These are phyloP conservation scores for Leucogyrophana mollusca DNA, from an alignment of 768 basidiomycete species.

Conservation along the genomic window DNA sequence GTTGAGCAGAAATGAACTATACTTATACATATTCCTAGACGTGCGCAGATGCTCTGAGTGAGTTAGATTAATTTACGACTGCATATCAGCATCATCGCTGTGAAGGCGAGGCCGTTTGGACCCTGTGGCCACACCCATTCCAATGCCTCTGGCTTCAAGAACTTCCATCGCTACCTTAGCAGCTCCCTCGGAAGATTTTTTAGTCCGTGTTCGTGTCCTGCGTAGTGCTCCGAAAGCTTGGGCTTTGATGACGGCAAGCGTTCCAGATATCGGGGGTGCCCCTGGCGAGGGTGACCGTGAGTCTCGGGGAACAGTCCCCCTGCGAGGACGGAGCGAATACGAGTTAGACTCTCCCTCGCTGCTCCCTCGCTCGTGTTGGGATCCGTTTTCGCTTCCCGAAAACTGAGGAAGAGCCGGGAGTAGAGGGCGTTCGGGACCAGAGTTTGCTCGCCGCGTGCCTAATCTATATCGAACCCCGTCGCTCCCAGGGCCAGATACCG, in stretches of 20 bases:
- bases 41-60: conserved; percentile 13
- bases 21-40: conserved; percentile 24
- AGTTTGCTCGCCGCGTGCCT: conserved; percentile 45
- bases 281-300: conserved; percentile 48
- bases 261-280: conserved; percentile 62
- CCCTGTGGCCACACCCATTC: conserved; percentile 41
- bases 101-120: conserved; percentile 47
- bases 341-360: conserved; percentile 53
- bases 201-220: conserved; percentile 71
- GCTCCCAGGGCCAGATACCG: conserved; percentile 46
- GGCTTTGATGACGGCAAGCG: conserved; percentile 87
- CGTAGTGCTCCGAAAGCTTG: conserved; percentile 86
- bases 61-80: conserved; percentile 23
- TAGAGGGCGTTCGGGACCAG: conserved; percentile 47
- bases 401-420: conserved; percentile 48
- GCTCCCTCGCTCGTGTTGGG: conserved; percentile 52
- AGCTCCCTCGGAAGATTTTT: conserved; percentile 68
- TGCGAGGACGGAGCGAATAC: conserved; percentile 44
- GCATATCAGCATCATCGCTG: conserved; percentile 49
- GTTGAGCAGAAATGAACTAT: conserved; percentile 24
- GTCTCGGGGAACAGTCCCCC: conserved; percentile 41
- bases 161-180: conserved; percentile 78
- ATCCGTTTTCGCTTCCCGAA: conserved; percentile 49
- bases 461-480: conserved; percentile 65
- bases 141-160: conserved; percentile 77